phyloP scores from a whole-genome alignment of 1,284 basidiomycete genomes.

The Melanopsichium pennsylvanicum region DNA sequence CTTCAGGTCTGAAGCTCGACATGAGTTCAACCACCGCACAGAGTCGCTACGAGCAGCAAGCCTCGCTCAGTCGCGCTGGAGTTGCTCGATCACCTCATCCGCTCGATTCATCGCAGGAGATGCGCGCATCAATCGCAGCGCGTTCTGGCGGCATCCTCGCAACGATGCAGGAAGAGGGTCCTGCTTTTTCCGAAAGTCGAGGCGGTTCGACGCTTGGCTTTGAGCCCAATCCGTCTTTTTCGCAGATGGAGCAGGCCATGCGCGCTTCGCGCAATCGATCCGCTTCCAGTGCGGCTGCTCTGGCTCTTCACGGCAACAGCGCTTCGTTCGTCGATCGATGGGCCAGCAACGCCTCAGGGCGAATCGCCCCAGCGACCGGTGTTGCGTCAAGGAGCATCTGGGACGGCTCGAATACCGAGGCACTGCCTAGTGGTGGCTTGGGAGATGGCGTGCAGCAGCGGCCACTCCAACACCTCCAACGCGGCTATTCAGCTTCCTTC shows the following conservation, averaged over 20 bases:
- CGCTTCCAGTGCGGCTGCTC: slow-evolving; percentile 51
- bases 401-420: slow-evolving; percentile 19
- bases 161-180: slow-evolving; percentile 44
- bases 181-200: slow-evolving; percentile 6
- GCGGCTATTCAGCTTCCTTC: slow-evolving; percentile 32
- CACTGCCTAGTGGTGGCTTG: background rate
- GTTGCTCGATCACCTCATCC: slow-evolving; percentile 38
- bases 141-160: slow-evolving; percentile 26
- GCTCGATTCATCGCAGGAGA: slow-evolving; percentile 22
- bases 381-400: slow-evolving; percentile 24
- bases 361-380: slow-evolving; percentile 14
- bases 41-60: slow-evolving; percentile 28
- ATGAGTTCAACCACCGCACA: slow-evolving; percentile 8
- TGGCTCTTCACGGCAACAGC: slow-evolving; percentile 34
- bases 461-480: slow-evolving; percentile 22
- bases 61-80: slow-evolving; percentile 25
- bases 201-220: slow-evolving; percentile 27
- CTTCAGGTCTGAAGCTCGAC: slow-evolving; percentile 29
- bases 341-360: slow-evolving; percentile 27
- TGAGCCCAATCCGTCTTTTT: slow-evolving; percentile 6
- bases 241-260: slow-evolving; percentile 27
- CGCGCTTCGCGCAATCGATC: slow-evolving; percentile 44
- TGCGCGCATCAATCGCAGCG: slow-evolving; percentile 19
- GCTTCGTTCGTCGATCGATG: slow-evolving; percentile 26
- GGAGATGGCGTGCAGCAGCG: slow-evolving; percentile 14